Conservation (phyloP, 169 alveolate genomes). For the Perkinsus chesapeaki region DNA sequence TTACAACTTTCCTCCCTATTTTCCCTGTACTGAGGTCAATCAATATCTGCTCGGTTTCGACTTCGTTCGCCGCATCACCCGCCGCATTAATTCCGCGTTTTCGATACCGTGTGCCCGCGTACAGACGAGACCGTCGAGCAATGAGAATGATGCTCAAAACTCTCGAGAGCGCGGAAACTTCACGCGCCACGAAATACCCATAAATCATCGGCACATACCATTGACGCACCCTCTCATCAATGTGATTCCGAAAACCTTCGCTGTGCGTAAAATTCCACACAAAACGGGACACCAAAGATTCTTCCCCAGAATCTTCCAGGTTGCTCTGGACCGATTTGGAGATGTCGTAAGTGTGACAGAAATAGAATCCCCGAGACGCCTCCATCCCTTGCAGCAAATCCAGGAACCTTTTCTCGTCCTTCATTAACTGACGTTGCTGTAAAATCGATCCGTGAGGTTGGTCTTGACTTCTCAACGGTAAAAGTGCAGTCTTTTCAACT, state of each 20-base stretch:
- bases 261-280: conserved; percentile 43
- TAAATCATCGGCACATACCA: conserved; percentile 37
- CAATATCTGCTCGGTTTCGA: conserved; percentile 84
- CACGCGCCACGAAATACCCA: conserved; percentile 44
- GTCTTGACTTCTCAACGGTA: background rate
- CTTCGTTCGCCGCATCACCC: conserved; percentile 79
- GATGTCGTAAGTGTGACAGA: conserved; percentile 49
- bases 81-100: conserved; percentile 82
- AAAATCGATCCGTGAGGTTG: background rate
- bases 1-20: conserved; percentile 43
- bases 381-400: background rate
- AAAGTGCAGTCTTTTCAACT: background rate
- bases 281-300: conserved; percentile 23
- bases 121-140: conserved; percentile 79
- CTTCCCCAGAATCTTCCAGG: background rate
- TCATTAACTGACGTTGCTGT: background rate
- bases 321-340: conserved; percentile 41
- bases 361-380: conserved; percentile 36
- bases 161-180: conserved; percentile 36
- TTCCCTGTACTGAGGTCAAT: conserved; percentile 32
- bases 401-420: background rate
- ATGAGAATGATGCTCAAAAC: conserved; percentile 49
- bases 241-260: conserved; percentile 14
- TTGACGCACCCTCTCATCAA: conserved; percentile 9
- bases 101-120: conserved; percentile 88